Percentiles rank a stretch among this genome's conserved stretches.
Conservation (phyloP, 2,329 filamentous ascomycete species). For the Chaetothyriales sp. region DNA sequence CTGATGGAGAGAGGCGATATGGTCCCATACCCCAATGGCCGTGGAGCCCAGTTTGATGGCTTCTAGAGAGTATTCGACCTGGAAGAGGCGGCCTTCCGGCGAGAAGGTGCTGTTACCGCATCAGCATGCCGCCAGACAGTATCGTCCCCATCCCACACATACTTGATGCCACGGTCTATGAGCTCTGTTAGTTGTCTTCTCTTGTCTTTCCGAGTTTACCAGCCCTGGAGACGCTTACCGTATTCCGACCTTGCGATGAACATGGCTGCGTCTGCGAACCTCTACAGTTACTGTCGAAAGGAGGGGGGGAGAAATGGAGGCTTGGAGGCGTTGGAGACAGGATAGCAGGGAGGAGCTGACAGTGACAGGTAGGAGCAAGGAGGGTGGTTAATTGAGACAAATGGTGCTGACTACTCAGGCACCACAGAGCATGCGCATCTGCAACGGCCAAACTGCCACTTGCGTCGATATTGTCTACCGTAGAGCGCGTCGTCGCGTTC, state of each 20-base stretch:
- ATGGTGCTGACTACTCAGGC: not conserved
- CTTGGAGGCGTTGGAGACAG: not conserved
- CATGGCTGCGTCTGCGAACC: slow-evolving; percentile 46
- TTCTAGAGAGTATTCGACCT: slow-evolving; percentile 99
- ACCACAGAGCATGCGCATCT: not conserved
- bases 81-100: slow-evolving; percentile 96
- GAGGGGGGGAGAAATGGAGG: not conserved
- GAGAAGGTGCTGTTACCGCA: slow-evolving; percentile 70
- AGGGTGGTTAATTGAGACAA: not conserved
- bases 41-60: slow-evolving; percentile 99
- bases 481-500: not conserved
- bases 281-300: not conserved
- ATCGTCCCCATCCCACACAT: slow-evolving; percentile 24
- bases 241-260: slow-evolving; percentile 99
- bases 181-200: slow-evolving; percentile 24
- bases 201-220: not conserved
- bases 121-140: slow-evolving; percentile 15
- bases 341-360: not conserved
- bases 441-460: not conserved
- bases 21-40: slow-evolving; percentile 64
- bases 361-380: not conserved
- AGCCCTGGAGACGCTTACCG: slow-evolving; percentile 44
- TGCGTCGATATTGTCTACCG: not conserved
- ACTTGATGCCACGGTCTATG: slow-evolving; percentile 95
- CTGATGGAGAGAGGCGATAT: slow-evolving; percentile 2